A percentile compares a stretch with the other conserved stretches of the same genome.
phyloP scores from a whole-genome alignment of 768 basidiomycete species.

The Sporobolomyces pararoseus region DNA sequence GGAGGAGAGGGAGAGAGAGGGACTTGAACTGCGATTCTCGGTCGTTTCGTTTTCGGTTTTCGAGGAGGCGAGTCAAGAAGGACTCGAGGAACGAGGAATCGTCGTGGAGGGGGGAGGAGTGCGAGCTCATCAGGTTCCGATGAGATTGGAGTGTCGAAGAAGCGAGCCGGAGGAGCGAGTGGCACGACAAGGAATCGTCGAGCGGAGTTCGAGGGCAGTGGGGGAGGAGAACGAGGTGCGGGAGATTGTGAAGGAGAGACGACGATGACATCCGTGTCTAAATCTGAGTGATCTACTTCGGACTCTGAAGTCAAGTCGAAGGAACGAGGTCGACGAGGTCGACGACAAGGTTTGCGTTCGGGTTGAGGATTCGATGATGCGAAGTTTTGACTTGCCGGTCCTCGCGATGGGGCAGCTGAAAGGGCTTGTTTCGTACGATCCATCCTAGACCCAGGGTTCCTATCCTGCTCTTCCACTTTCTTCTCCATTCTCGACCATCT shows the following conservation, averaged over 20 bases:
- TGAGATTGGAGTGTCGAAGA: not conserved
- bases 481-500: too few relatives aligned
- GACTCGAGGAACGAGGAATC: not conserved
- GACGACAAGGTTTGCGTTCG: not conserved
- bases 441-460: too few relatives aligned
- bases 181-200: too few relatives aligned
- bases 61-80: too few relatives aligned
- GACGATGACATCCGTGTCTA: not conserved
- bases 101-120: not conserved
- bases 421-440: too few relatives aligned
- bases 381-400: too few relatives aligned
- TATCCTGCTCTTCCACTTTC: too few relatives aligned
- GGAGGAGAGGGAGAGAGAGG: not conserved
- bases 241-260: not conserved
- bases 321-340: not conserved
- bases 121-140: not conserved
- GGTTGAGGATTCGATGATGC: too few relatives aligned
- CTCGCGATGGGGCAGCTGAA: too few relatives aligned
- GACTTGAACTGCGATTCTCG: constrained; percentile 2
- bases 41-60: not conserved
- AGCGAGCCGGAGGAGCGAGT: not conserved
- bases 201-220: too few relatives aligned
- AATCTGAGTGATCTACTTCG: not conserved
- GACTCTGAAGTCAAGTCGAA: not conserved
- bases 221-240: too few relatives aligned